These are phyloP conservation scores for Ascochyta rabiei DNA, from an alignment of 2,329 filamentous ascomycete species.

Conservation along the genomic window DNA sequence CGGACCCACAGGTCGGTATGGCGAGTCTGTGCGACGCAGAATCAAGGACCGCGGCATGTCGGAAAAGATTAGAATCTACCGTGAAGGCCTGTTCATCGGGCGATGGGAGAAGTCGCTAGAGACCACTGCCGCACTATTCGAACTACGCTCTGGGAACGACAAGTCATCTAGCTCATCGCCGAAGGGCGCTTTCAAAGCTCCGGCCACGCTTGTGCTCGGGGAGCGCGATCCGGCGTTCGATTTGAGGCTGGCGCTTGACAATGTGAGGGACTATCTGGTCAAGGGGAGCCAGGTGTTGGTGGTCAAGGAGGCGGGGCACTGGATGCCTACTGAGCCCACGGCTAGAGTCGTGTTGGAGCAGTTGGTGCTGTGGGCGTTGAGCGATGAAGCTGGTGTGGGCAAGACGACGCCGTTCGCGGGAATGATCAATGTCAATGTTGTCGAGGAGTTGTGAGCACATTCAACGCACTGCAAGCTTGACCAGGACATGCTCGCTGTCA, in stretches of 20 bases:
- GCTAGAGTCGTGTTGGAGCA: slow-evolving; percentile 52
- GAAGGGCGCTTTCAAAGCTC: slow-evolving; percentile 56
- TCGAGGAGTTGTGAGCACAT: slow-evolving; percentile 16
- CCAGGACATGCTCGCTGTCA: no score
- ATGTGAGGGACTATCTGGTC: slow-evolving; percentile 59
- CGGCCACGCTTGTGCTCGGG: slow-evolving; percentile 61
- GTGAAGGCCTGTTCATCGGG: slow-evolving; percentile 53
- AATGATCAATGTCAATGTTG: slow-evolving; percentile 27
- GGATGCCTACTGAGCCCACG: slow-evolving; percentile 55
- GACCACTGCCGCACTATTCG: slow-evolving; percentile 55
- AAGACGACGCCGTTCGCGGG: slow-evolving; percentile 29
- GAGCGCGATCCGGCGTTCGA: slow-evolving; percentile 59
- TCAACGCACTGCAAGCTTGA: not conserved
- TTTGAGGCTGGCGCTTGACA: slow-evolving; percentile 56
- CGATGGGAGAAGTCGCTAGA: slow-evolving; percentile 61
- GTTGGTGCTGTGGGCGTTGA: slow-evolving; percentile 42
- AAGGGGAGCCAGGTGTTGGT: slow-evolving; percentile 58
- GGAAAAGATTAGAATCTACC: slow-evolving; percentile 61
- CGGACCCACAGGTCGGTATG: slow-evolving; percentile 25
- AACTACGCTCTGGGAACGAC: slow-evolving; percentile 40
- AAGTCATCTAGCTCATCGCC: slow-evolving; percentile 36
- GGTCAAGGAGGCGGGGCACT: slow-evolving; percentile 60
- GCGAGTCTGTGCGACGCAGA: slow-evolving; percentile 50
- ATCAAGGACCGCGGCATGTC: slow-evolving; percentile 54
- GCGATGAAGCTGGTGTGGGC: slow-evolving; percentile 22